Conservation (phyloP, 768 basidiomycete genomes). For the Serendipita sp. region DNA sequence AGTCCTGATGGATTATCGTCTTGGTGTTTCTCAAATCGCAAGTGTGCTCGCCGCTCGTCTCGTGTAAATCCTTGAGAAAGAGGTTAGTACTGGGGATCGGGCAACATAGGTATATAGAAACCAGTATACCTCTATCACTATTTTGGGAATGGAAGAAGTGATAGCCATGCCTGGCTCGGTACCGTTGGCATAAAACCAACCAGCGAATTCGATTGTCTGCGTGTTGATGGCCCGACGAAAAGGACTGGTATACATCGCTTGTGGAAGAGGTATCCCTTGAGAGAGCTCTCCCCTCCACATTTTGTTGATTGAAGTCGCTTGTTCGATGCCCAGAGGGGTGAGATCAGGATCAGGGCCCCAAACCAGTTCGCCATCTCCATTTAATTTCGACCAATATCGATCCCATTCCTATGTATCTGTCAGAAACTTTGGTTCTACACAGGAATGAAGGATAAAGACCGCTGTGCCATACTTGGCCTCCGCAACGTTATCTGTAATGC, state of each 20-base stretch:
- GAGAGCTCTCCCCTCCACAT: constrained; percentile 34
- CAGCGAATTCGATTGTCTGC: constrained; percentile 33
- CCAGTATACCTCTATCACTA: background rate
- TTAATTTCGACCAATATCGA: constrained; percentile 37
- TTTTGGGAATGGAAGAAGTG: background rate
- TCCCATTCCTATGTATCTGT: background rate
- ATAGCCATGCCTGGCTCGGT: background rate
- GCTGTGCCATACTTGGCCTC: constrained; percentile 37
- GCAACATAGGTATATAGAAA: background rate
- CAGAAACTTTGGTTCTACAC: background rate
- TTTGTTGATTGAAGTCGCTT: constrained; percentile 30
- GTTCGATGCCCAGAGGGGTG: constrained; percentile 37
- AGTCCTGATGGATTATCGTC: constrained; percentile 31
- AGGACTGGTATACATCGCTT: constrained; percentile 44
- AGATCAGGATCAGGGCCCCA: constrained; percentile 68
- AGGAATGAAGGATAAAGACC: constrained; percentile 13
- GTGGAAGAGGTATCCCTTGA: constrained; percentile 31
- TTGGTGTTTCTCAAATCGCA: constrained; percentile 45
- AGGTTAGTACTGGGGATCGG: background rate
- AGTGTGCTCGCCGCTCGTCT: constrained; percentile 49
- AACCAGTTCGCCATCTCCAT: constrained; percentile 44
- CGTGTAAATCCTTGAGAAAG: constrained; percentile 39
- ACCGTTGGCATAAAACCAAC: constrained; percentile 7
- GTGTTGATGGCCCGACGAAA: constrained; percentile 46
- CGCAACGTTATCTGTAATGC: constrained; percentile 44